Conservation (phyloP, 139 green algal genomes). For the Zygnema circumcarinatum region DNA sequence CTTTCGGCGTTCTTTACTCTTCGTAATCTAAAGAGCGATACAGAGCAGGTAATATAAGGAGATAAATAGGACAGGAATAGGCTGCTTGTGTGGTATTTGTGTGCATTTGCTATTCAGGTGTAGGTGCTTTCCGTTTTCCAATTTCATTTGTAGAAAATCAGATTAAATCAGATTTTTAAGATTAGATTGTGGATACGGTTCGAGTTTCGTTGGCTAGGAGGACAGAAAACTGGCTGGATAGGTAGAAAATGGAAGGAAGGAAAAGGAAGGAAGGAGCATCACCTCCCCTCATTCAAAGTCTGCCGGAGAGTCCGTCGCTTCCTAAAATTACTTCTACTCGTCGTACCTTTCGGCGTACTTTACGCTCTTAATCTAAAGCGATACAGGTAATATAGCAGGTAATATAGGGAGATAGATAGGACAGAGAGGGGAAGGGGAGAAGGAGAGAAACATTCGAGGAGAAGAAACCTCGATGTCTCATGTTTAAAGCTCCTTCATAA, state of each 20-base stretch:
- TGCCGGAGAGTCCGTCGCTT: too few species aligned
- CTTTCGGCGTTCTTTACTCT: neutral
- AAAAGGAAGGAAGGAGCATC: neutral
- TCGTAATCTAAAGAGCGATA: neutral
- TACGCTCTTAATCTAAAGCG: neutral
- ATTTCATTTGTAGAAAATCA: too few species aligned
- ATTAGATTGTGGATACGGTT: too few species aligned
- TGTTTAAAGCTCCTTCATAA: too few species aligned
- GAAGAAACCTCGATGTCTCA: too few species aligned
- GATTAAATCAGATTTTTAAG: neutral
- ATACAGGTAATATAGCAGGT: neutral
- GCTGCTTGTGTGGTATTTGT: too few species aligned
- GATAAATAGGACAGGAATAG: neutral
- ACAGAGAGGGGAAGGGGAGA: neutral
- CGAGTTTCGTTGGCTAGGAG: too few species aligned
- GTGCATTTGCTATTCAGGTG: too few species aligned
- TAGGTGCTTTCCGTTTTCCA: too few species aligned
- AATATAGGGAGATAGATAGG: neutral
- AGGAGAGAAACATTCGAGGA: neutral
- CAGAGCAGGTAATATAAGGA: neutral
- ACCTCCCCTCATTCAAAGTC: neutral
- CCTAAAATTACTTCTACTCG: too few species aligned
- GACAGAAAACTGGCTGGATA: neutral
- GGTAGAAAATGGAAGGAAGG: neutral
- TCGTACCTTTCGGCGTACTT: neutral